These are phyloP conservation scores for Stereum hirsutum DNA, from an alignment of 1,284 basidiomycete genomes.

Conservation along the genomic window DNA sequence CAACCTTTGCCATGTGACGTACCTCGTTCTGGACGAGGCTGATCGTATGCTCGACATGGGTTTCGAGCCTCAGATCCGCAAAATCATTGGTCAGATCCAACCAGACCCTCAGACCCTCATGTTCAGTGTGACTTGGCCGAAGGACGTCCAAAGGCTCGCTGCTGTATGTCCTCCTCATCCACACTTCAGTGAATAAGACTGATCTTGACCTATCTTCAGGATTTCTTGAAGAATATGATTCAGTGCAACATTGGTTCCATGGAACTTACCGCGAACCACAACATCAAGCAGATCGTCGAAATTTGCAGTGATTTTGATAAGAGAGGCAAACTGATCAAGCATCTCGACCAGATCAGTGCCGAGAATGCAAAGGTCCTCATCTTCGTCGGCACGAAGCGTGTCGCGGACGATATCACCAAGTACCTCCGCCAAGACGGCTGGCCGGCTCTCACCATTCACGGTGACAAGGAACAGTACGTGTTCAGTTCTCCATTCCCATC, in stretches of 20 bases:
- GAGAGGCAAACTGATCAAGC: constrained; percentile 91
- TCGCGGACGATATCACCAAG: constrained; percentile 98
- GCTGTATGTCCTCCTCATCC: constrained; percentile 35
- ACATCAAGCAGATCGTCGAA: constrained; percentile 93
- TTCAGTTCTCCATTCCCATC: constrained; percentile 24
- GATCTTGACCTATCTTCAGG: constrained; percentile 32
- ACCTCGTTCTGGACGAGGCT: constrained; percentile 98
- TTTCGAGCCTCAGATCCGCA: constrained; percentile 99
- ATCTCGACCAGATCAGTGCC: constrained; percentile 92
- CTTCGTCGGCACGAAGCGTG: constrained; percentile 96
- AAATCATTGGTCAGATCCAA: constrained; percentile 97
- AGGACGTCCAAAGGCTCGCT: constrained; percentile 97
- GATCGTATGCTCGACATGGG: constrained; percentile 99
- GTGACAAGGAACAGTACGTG: constrained; percentile 92
- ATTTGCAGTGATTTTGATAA: constrained; percentile 98
- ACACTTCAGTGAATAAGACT: constrained; percentile 5
- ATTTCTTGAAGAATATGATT: constrained; percentile 93
- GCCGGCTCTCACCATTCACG: constrained; percentile 98
- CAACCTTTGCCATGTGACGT: constrained; percentile 93
- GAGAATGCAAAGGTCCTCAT: constrained; percentile 99
- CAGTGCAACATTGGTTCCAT: constrained; percentile 99
- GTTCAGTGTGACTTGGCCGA: constrained; percentile 99
- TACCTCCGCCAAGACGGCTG: constrained; percentile 95
- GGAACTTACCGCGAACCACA: constrained; percentile 97
- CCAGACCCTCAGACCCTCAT: constrained; percentile 99